A percentile compares a stretch with the other conserved stretches of the same genome.
These are phyloP conservation scores for Myriosclerotinia duriaeana DNA, from an alignment of 2,329 filamentous ascomycete species.

Conservation along the genomic window DNA sequence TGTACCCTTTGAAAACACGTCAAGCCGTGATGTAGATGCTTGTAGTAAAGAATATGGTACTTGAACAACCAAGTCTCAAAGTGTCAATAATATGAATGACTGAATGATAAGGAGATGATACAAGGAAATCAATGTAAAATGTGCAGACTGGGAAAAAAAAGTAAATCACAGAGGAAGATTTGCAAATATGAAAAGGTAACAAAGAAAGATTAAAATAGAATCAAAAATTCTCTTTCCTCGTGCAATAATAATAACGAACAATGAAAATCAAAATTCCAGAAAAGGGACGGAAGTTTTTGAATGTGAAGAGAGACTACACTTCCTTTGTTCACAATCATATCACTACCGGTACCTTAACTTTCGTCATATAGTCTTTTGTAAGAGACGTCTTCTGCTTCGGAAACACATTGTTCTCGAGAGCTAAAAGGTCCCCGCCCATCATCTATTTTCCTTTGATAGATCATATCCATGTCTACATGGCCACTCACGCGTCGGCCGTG, in stretches of 20 bases:
- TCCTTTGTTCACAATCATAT: conserved; percentile 28
- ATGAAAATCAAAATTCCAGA: conserved; percentile 32
- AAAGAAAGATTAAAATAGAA: conserved; percentile 18
- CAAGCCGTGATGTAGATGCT: conserved; percentile 2
- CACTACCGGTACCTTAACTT: conserved; percentile 21
- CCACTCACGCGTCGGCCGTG: conserved; percentile 33
- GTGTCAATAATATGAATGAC: conserved; percentile 27
- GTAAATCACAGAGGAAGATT: not conserved
- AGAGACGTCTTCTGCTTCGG: conserved; percentile 2
- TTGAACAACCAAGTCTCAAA: conserved; percentile 18
- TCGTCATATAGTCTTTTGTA: conserved; percentile 28
- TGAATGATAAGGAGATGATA: conserved; percentile 24
- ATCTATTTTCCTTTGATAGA: conserved; percentile 1
- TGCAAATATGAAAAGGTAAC: conserved; percentile 5
- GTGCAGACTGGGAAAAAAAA: not conserved
- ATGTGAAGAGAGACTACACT: conserved; percentile 11
- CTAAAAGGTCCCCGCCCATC: not conserved
- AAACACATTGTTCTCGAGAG: conserved; percentile 5
- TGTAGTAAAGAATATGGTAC: conserved; percentile 3
- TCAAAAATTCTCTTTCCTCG: not conserved
- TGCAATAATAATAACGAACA: conserved; percentile 5
- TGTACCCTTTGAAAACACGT: not conserved
- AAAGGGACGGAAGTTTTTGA: conserved; percentile 30
- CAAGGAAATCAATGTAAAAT: conserved; percentile 32
- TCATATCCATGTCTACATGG: conserved; percentile 8